These are phyloP conservation scores for Nicotiana obtusifolia DNA, from an alignment of 257 asterid genomes.

Conservation along the genomic window DNA sequence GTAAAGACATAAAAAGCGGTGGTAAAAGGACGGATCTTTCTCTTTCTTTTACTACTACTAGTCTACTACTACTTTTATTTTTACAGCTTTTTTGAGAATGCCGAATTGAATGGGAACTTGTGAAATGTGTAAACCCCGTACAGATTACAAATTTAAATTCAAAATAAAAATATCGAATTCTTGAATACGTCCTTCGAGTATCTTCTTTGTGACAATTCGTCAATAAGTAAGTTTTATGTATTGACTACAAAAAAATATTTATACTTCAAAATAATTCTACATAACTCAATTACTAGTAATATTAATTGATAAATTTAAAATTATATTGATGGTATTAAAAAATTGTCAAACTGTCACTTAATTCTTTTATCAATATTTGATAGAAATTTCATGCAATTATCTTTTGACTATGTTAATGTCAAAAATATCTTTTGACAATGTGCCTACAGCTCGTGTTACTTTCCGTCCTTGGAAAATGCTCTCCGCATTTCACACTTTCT, in stretches of 20 bases:
- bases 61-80: no score
- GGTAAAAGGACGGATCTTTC: constrained; percentile 10
- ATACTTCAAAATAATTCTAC: no score
- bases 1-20: constrained; percentile 30
- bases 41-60: no score
- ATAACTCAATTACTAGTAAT: no score
- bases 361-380: neutral
- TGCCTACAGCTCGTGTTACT: neutral
- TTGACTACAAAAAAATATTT: no score
- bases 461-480: neutral
- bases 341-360: no score
- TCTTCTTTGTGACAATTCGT: neutral
- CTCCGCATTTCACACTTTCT: neutral
- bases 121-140: neutral
- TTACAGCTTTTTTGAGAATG: constrained; percentile 28
- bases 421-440: neutral
- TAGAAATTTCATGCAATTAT: neutral
- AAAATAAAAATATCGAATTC: neutral
- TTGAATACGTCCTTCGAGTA: neutral
- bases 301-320: no score
- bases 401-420: neutral
- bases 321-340: no score
- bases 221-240: neutral
- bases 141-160: neutral
- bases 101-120: neutral